Conservation (phyloP, 2,329 filamentous ascomycete species). For the Anisogramma anomala region DNA sequence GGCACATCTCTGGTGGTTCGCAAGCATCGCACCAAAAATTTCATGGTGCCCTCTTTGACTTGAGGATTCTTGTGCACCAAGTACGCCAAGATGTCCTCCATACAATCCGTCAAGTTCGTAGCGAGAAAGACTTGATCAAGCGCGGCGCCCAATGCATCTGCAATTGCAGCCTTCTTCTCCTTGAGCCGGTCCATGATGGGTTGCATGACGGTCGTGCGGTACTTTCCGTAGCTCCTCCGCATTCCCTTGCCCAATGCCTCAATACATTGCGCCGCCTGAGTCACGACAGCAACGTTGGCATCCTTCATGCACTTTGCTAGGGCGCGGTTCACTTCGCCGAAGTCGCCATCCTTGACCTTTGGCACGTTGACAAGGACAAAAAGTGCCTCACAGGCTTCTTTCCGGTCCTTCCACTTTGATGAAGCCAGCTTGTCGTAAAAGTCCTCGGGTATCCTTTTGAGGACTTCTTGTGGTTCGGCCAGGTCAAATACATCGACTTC, state of each 20-base stretch:
- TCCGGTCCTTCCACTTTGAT: constrained; percentile 96
- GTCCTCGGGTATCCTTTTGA: constrained; percentile 68
- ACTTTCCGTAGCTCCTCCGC: constrained; percentile 65
- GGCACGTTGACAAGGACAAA: constrained; percentile 69
- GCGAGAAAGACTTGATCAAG: constrained; percentile 58
- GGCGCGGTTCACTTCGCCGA: constrained; percentile 68
- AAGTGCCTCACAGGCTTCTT: constrained; percentile 81
- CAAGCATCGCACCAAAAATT: constrained; percentile 81
- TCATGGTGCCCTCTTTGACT: constrained; percentile 89
- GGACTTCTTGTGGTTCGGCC: constrained; percentile 76
- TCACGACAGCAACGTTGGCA: constrained; percentile 90
- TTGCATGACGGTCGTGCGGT: constrained; percentile 68
- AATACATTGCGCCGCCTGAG: constrained; percentile 83
- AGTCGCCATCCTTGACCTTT: constrained; percentile 82
- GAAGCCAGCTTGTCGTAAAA: constrained; percentile 77
- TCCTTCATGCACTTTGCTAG: constrained; percentile 98
- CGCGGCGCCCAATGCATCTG: constrained; percentile 77
- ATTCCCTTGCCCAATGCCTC: constrained; percentile 81
- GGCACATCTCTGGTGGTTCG: constrained; percentile 76
- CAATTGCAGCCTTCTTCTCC: constrained; percentile 85
- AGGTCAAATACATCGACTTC: constrained; percentile 75
- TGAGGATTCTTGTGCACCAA: constrained; percentile 93
- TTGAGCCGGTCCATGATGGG: constrained; percentile 93
- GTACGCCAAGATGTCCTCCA: constrained; percentile 82
- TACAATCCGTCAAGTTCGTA: constrained; percentile 67